Evolutionary conservation across 257 asterid species (phyloP).

Genomic region (Paraleonurus japonicus): DNA sequence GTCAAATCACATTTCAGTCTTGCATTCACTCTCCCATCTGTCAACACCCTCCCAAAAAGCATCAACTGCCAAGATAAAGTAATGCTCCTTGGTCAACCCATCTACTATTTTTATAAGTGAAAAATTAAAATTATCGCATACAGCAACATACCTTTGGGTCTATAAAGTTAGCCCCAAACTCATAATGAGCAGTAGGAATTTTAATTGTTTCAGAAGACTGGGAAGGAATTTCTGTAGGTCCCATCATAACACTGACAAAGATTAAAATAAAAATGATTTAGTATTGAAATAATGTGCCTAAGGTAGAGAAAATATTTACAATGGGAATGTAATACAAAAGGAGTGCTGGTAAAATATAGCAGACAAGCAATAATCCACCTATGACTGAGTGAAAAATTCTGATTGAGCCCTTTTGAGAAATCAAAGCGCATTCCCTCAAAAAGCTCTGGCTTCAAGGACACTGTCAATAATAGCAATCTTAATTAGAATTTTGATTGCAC

Average conservation of each 20-base stretch:
- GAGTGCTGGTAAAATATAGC: neutral
- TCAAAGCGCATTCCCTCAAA: conserved; percentile 99
- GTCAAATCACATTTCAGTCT: conserved; percentile 84
- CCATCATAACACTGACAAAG: conserved; percentile 78
- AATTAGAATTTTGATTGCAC: conserved; percentile 6
- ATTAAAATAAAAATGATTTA: conserved; percentile 7
- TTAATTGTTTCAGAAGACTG: conserved; percentile 85
- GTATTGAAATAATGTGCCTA: conserved; percentile 9
- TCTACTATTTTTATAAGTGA: neutral
- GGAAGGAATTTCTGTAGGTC: conserved; percentile 91
- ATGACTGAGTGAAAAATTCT: conserved; percentile 88
- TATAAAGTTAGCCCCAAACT: conserved; percentile 90
- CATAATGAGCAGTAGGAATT: conserved; percentile 89
- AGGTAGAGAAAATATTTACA: conserved; percentile 2
- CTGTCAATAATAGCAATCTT: conserved; percentile 45
- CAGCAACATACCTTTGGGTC: conserved; percentile 64
- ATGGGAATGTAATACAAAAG: neutral
- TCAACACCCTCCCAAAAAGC: conserved; percentile 85
- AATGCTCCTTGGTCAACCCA: conserved; percentile 21
- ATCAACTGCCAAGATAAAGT: conserved; percentile 54
- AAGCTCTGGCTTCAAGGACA: conserved; percentile 97
- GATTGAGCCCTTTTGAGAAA: conserved; percentile 90
- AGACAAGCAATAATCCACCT: conserved; percentile 48
- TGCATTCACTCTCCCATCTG: conserved; percentile 87
- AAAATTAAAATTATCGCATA: neutral